Percentiles rank a stretch among this genome's conserved stretches.
Conservation (phyloP, 441 rosid species). For the Populus hybrid region DNA sequence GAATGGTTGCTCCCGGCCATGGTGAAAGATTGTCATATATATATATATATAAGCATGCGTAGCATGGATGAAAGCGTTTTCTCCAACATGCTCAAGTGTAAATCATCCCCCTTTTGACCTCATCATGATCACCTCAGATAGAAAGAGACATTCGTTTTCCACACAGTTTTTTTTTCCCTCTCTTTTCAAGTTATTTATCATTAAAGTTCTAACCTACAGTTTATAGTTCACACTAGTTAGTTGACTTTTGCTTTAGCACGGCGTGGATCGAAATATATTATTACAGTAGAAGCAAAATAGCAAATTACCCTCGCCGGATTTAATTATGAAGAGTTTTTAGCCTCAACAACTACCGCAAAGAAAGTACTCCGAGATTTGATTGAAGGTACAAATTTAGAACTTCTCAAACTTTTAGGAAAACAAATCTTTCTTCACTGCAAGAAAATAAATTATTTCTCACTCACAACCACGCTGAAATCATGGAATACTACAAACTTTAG, state of each 20-base stretch:
- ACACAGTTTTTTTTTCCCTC: not conserved
- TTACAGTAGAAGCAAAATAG: too few species aligned
- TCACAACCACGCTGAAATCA: not conserved
- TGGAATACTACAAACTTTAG: not conserved
- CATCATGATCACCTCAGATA: conserved; percentile 26
- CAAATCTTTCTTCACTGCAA: not conserved
- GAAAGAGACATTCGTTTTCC: not conserved
- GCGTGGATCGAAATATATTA: too few species aligned
- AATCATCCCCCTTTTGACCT: conserved; percentile 39
- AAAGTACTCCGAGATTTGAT: too few species aligned
- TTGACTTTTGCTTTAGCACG: too few species aligned
- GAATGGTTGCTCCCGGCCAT: not conserved
- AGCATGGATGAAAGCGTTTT: not conserved
- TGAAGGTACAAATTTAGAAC: too few species aligned
- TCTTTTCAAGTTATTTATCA: not conserved
- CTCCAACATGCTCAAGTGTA: conserved; percentile 37
- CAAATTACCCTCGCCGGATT: too few species aligned
- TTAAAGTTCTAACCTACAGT: not conserved
- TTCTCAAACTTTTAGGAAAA: not conserved
- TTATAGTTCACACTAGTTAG: too few species aligned
- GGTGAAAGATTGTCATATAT: not conserved
- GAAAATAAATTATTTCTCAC: too few species aligned
- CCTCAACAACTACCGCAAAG: too few species aligned
- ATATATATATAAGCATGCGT: conserved; percentile 6
- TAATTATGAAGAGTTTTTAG: not conserved